phyloP scores from a whole-genome alignment of 306 rosid genomes.

The Inga leiocalycina region DNA sequence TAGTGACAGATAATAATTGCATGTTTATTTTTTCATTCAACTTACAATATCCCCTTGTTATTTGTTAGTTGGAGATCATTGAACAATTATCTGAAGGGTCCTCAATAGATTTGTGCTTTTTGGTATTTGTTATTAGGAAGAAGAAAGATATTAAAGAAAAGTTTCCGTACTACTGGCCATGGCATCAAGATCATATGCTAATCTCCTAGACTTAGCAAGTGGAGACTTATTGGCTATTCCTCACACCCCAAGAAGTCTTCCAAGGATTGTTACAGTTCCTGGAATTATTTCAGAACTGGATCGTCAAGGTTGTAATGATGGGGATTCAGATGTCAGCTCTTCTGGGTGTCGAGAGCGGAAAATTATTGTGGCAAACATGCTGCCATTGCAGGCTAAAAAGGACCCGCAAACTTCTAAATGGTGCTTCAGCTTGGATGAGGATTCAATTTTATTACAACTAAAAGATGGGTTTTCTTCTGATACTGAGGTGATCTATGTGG shows the following conservation, averaged over 20 bases:
- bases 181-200: slow-evolving; percentile 66
- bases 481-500: slow-evolving; percentile 76
- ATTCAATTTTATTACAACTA: slow-evolving; percentile 68
- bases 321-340: slow-evolving; percentile 68
- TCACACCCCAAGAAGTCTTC: slow-evolving; percentile 69
- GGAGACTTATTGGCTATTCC: slow-evolving; percentile 68
- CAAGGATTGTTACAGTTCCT: slow-evolving; percentile 73
- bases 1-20: neutral
- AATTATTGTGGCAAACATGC: slow-evolving; percentile 81
- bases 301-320: slow-evolving; percentile 48
- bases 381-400: slow-evolving; percentile 76
- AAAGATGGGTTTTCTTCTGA: slow-evolving; percentile 77
- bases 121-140: slow-evolving; percentile 25
- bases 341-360: slow-evolving; percentile 66
- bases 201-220: slow-evolving; percentile 57
- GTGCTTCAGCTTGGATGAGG: slow-evolving; percentile 79
- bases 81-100: slow-evolving; percentile 15
- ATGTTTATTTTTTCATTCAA: neutral
- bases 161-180: slow-evolving; percentile 33
- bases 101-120: slow-evolving; percentile 11
- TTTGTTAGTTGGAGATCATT: neutral
- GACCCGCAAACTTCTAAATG: slow-evolving; percentile 62
- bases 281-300: slow-evolving; percentile 76
- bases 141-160: slow-evolving; percentile 34
- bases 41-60: neutral